Percentiles rank a stretch among this genome's conserved stretches.
Conservation (phyloP, 257 asterid species). For the Solanum bukasovii region DNA sequence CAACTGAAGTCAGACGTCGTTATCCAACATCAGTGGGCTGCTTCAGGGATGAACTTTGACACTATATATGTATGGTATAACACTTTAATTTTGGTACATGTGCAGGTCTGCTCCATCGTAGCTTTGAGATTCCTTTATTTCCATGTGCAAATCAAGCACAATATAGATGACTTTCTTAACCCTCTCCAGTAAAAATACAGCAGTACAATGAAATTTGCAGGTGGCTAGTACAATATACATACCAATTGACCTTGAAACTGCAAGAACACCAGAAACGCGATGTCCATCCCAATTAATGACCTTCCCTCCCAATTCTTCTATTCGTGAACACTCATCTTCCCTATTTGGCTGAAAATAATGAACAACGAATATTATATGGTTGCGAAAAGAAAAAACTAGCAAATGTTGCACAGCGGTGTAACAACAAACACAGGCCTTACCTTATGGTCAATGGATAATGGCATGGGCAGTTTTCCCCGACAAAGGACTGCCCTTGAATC, state of each 20-base stretch:
- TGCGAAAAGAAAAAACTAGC: not conserved
- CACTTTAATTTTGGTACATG: not conserved
- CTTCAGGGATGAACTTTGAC: not conserved
- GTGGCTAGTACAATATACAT: slow-evolving; percentile 6
- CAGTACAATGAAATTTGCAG: not conserved
- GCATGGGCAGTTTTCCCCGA: slow-evolving; percentile 57
- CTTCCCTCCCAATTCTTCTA: slow-evolving; percentile 71
- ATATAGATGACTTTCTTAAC: not conserved
- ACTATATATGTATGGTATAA: not conserved
- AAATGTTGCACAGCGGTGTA: not conserved
- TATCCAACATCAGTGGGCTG: not conserved
- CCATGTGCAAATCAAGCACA: not conserved
- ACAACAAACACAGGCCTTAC: slow-evolving; percentile 16
- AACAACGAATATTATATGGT: not conserved
- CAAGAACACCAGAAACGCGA: slow-evolving; percentile 77
- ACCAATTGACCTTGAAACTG: slow-evolving; percentile 77
- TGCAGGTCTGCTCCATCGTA: not conserved
- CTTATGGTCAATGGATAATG: slow-evolving; percentile 70
- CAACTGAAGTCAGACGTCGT: not conserved
- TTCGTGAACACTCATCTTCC: slow-evolving; percentile 55
- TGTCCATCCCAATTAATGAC: slow-evolving; percentile 73
- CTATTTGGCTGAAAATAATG: slow-evolving; percentile 45
- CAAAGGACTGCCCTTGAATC: slow-evolving; percentile 83
- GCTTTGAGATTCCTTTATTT: not conserved
- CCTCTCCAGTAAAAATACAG: not conserved